phyloP scores from a whole-genome alignment of 2,329 filamentous ascomycete species.

The Thielaviopsis euricoi region DNA sequence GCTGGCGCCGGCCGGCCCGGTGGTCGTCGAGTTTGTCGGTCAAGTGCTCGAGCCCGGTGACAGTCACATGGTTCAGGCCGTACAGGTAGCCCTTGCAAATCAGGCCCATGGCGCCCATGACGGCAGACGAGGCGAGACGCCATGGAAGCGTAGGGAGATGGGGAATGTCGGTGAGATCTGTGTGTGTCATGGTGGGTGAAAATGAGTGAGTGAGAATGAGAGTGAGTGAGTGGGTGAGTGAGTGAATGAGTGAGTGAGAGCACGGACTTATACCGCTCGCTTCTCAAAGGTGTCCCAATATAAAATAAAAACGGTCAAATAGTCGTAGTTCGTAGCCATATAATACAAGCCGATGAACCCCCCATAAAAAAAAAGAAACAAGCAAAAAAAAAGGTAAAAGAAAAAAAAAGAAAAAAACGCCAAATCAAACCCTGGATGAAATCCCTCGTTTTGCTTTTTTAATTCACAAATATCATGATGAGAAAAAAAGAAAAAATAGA shows the following conservation, averaged over 20 bases:
- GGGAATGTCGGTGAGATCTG: constrained; percentile 9
- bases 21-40: constrained; percentile 59
- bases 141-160: constrained; percentile 45
- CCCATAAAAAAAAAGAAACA: not conserved
- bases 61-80: constrained; percentile 57
- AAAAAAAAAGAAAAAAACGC: not conserved
- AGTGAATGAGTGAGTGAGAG: not conserved
- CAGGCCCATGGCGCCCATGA: constrained; percentile 57
- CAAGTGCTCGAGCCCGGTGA: constrained; percentile 61
- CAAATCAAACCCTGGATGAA: not conserved
- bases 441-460: no score
- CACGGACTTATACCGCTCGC: not conserved
- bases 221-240: not conserved
- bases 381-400: not conserved
- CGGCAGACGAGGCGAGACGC: constrained; percentile 55
- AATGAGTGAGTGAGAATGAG: not conserved
- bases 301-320: no score
- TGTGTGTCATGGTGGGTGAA: not conserved
- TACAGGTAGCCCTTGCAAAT: constrained; percentile 62
- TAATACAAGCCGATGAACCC: not conserved
- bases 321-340: no score
- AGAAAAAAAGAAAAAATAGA: not conserved
- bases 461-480: not conserved
- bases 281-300: not conserved
- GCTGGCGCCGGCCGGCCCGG: constrained; percentile 44